A percentile compares a stretch with the other conserved stretches of the same genome.
These are phyloP conservation scores for Cladosporium austrohemisphaericum DNA, from an alignment of 2,329 filamentous ascomycete species.

Conservation along the genomic window DNA sequence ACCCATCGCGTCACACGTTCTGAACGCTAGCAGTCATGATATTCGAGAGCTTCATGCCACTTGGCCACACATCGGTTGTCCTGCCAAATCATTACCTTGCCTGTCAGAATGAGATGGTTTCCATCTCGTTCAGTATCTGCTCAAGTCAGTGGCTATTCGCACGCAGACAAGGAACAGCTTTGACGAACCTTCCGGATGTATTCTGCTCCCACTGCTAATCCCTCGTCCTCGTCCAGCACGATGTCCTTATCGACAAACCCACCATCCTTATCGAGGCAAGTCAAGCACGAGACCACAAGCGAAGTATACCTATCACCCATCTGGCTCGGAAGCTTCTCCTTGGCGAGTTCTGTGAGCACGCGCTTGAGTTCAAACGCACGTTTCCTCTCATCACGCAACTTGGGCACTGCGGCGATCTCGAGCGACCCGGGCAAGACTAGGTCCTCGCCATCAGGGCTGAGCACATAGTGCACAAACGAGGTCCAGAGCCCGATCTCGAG, in stretches of 20 bases:
- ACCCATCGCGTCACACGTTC: too few species aligned
- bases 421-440: background rate
- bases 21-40: too few species aligned
- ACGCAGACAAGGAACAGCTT: too few species aligned
- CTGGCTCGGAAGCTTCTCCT: slow-evolving; percentile 21
- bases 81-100: too few species aligned
- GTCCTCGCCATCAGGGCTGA: slow-evolving; percentile 4
- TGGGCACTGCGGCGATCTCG: background rate
- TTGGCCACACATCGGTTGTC: too few species aligned
- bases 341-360: slow-evolving; percentile 23
- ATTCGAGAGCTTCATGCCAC: too few species aligned
- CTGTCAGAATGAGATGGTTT: too few species aligned
- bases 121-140: too few species aligned
- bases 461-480: slow-evolving; percentile 31
- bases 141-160: too few species aligned
- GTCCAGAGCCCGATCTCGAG: slow-evolving; percentile 52
- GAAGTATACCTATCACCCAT: slow-evolving; percentile 36
- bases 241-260: background rate
- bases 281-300: slow-evolving; percentile 34
- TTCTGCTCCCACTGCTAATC: background rate
- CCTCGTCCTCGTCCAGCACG: background rate
- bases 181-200: slow-evolving; percentile 1
- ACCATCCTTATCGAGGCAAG: slow-evolving; percentile 26
- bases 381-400: slow-evolving; percentile 5
- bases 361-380: slow-evolving; percentile 17